Evolutionary conservation across 225 moss, liverwort and hornwort genomes (phyloP).

Genomic region (Thuidium tamariscinum): DNA sequence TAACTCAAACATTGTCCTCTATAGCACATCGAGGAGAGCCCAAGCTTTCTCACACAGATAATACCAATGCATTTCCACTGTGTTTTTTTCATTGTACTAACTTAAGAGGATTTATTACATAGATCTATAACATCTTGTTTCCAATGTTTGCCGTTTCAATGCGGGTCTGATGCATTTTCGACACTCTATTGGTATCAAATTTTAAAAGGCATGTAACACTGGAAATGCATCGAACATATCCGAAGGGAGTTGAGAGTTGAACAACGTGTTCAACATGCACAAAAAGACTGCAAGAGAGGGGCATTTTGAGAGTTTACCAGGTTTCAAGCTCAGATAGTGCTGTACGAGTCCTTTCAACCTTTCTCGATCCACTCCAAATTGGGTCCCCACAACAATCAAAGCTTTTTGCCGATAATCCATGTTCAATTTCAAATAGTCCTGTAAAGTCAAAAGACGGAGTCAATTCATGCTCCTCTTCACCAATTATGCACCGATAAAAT

Average conservation of each 20-base stretch:
- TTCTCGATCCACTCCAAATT: constrained; percentile 80
- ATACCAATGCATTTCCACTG: not conserved
- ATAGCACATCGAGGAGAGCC: not conserved
- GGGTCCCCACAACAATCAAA: constrained; percentile 50
- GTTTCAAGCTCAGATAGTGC: constrained; percentile 52
- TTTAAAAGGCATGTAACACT: not conserved
- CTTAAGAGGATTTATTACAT: no score
- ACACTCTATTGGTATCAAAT: not conserved
- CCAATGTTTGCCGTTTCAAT: not conserved
- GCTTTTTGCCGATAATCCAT: constrained; percentile 59
- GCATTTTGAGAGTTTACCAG: constrained; percentile 5
- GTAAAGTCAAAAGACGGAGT: not conserved
- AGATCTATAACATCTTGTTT: not conserved
- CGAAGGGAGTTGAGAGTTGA: not conserved
- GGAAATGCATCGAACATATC: not conserved
- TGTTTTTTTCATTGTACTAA: not conserved
- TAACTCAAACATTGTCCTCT: not conserved
- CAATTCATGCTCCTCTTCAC: not conserved
- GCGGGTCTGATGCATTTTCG: not conserved
- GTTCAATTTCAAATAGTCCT: constrained; percentile 74
- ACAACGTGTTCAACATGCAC: not conserved
- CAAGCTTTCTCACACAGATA: not conserved
- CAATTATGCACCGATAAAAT: not conserved
- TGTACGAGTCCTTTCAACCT: constrained; percentile 57
- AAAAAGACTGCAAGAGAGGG: not conserved